Percentiles rank a stretch among this genome's conserved stretches.
These are phyloP conservation scores for Populus hybrid DNA, from an alignment of 441 rosid species.

Conservation along the genomic window DNA sequence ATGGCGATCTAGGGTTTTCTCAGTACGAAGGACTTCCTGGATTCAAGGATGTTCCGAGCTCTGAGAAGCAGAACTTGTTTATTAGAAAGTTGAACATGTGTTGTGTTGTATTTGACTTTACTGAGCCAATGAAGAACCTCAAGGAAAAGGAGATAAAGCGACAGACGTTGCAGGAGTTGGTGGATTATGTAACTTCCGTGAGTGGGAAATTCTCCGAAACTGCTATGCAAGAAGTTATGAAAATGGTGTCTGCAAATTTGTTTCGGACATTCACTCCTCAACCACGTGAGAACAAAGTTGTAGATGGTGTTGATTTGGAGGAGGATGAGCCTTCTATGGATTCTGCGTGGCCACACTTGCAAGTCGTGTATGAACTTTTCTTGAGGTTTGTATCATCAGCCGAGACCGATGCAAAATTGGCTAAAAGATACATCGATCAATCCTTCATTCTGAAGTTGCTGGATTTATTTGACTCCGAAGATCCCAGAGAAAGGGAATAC, in stretches of 20 bases:
- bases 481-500: constrained; percentile 49
- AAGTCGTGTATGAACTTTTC: constrained; percentile 75
- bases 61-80: constrained; percentile 66
- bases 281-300: constrained; percentile 56
- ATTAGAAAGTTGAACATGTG: constrained; percentile 65
- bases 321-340: constrained; percentile 85
- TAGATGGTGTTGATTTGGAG: constrained; percentile 69
- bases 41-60: constrained; percentile 60
- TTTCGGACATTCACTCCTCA: constrained; percentile 56
- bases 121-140: constrained; percentile 53
- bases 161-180: constrained; percentile 69
- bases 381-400: constrained; percentile 66
- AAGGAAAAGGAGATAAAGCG: constrained; percentile 86
- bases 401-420: constrained; percentile 22
- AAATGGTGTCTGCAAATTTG: constrained; percentile 65
- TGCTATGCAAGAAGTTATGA: constrained; percentile 59
- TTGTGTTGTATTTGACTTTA: constrained; percentile 60
- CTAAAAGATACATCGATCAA: constrained; percentile 69
- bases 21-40: constrained; percentile 62
- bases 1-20: constrained; percentile 41
- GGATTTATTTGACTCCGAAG: constrained; percentile 83
- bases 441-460: constrained; percentile 60
- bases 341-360: constrained; percentile 85
- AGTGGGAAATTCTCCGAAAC: constrained; percentile 61
- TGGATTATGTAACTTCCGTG: constrained; percentile 68